These are phyloP conservation scores for sunflower (Helianthus annuus) DNA, from an alignment of 129 eudicot species.

Conservation along the genomic window HanXRQr2.0-SUNRISE NC_035434.2:131686757-131687256, in stretches of 20 bases:
- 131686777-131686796: too few species aligned
- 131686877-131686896: too few species aligned
- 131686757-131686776: too few species aligned
- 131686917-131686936: conserved; percentile 93
- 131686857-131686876: too few species aligned
- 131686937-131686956: conserved; percentile 96
- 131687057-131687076: conserved; percentile 89
- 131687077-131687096: conserved; percentile 67
- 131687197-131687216: too few species aligned
- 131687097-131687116: neutral
- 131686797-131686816: too few species aligned
- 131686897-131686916: conserved; percentile 54
- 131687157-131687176: neutral
- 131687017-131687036: conserved; percentile 96
- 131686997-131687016: conserved; percentile 95
- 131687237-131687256: too few species aligned
- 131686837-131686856: too few species aligned
- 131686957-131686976: conserved; percentile 81
- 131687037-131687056: conserved; percentile 93
- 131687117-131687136: too few species aligned
- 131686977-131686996: conserved; percentile 67
- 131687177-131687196: too few species aligned
- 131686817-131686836: too few species aligned
- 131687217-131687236: too few species aligned
- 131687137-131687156: neutral